phyloP scores from a whole-genome alignment of 139 green algal genomes.

The Monoraphidium neglectum region DNA sequence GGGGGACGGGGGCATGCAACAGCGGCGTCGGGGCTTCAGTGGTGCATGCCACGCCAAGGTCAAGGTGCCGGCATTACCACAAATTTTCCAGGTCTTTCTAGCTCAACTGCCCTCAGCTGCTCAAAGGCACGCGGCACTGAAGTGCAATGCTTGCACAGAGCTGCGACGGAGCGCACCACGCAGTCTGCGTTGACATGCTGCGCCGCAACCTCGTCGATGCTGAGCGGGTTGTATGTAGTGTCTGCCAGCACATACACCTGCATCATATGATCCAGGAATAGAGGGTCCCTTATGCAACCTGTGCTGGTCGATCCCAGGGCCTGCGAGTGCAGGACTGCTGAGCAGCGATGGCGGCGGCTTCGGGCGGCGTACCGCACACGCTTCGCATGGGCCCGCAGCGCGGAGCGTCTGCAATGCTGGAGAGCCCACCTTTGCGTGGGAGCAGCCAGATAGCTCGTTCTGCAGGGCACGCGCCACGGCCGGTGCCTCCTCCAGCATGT shows the following conservation, averaged over 20 bases:
- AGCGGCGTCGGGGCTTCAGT: no score
- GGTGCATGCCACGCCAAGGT: no score
- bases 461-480: slow-evolving; percentile 41
- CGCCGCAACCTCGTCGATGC: slow-evolving; percentile 85
- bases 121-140: no score
- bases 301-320: not conserved
- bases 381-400: not conserved
- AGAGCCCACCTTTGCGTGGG: slow-evolving; percentile 22
- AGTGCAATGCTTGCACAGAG: no score
- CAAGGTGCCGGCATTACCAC: no score
- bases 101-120: no score
- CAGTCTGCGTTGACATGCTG: slow-evolving; percentile 74
- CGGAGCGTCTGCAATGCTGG: not conserved
- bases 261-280: not conserved
- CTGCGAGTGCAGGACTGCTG: not conserved
- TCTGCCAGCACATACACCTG: slow-evolving; percentile 83
- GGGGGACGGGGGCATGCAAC: no score
- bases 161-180: slow-evolving; percentile 59
- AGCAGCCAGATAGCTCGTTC: not conserved
- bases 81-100: no score
- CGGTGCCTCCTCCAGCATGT: slow-evolving; percentile 49
- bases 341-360: not conserved
- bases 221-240: slow-evolving; percentile 81
- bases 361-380: not conserved
- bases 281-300: not conserved